Percentiles rank a stretch among this genome's conserved stretches.
Conservation (phyloP, 768 basidiomycete species). For the Filobasidium floriforme region DNA sequence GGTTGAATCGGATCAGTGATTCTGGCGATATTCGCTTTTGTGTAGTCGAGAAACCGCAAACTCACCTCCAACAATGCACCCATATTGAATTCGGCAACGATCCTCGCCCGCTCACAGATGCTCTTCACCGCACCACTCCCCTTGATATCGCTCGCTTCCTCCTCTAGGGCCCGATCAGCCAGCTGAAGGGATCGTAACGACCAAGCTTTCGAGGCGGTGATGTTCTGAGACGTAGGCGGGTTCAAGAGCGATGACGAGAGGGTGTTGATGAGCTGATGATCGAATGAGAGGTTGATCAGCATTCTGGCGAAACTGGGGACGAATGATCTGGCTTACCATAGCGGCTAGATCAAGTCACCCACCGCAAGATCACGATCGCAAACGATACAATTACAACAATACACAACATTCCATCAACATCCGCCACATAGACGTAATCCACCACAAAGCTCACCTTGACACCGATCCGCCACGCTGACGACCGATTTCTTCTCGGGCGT, state of each 20-base stretch:
- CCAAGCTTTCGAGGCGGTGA: slow-evolving; percentile 38
- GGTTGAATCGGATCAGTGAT: no score
- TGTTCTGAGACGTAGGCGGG: slow-evolving; percentile 29
- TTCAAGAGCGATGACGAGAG: slow-evolving; percentile 39
- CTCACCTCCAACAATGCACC: slow-evolving; percentile 43
- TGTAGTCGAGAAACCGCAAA: not conserved
- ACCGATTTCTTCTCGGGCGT: slow-evolving; percentile 11
- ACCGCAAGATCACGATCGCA: not conserved
- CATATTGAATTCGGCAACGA: slow-evolving; percentile 36
- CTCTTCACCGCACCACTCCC: not conserved
- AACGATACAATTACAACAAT: not conserved
- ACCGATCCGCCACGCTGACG: slow-evolving; percentile 29
- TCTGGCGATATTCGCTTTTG: no score
- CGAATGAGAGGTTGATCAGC: not conserved
- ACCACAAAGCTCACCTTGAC: slow-evolving; percentile 37
- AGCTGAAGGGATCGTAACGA: slow-evolving; percentile 35
- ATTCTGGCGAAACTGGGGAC: not conserved
- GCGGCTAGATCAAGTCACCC: not conserved
- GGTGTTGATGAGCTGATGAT: slow-evolving; percentile 38
- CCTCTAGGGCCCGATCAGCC: slow-evolving; percentile 29
- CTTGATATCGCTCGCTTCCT: not conserved
- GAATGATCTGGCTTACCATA: not conserved
- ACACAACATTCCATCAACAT: not conserved
- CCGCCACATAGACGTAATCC: not conserved
- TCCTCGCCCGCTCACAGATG: slow-evolving; percentile 33